Evolutionary conservation across 1,284 basidiomycete genomes (phyloP).

Genomic region (Trichosporon sp.): DNA sequence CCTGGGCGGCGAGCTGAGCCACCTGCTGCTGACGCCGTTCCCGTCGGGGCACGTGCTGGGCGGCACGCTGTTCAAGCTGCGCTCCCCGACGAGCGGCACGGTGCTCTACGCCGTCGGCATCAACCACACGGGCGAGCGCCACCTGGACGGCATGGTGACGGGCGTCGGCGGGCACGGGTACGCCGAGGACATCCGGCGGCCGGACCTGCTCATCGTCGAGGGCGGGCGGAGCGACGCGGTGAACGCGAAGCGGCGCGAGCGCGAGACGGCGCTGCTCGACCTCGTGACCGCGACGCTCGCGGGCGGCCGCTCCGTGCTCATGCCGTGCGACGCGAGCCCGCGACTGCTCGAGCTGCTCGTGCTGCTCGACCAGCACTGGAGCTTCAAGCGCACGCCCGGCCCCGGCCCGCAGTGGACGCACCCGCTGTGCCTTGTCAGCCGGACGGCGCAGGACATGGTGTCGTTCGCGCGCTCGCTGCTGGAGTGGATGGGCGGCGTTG

Average conservation of each 20-base stretch:
- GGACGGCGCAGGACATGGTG: constrained; percentile 88
- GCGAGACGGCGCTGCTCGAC: constrained; percentile 83
- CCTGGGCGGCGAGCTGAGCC: constrained; percentile 67
- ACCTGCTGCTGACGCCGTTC: constrained; percentile 89
- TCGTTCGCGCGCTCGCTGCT: constrained; percentile 94
- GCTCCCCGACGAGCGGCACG: constrained; percentile 92
- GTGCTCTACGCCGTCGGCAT: constrained; percentile 92
- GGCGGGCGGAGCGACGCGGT: constrained; percentile 75
- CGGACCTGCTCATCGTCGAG: constrained; percentile 90
- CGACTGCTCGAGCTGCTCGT: constrained; percentile 90
- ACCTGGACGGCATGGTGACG: constrained; percentile 84
- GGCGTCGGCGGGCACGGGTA: constrained; percentile 55
- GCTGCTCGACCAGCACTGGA: constrained; percentile 96
- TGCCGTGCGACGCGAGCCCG: constrained; percentile 91
- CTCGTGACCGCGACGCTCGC: constrained; percentile 74
- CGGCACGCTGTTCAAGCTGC: constrained; percentile 97
- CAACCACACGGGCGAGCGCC: constrained; percentile 95
- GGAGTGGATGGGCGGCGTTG: constrained; percentile 95
- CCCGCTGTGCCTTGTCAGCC: constrained; percentile 87
- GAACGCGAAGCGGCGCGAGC: constrained; percentile 83
- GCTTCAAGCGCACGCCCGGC: constrained; percentile 63
- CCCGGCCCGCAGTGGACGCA: constrained; percentile 42
- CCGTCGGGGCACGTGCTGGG: constrained; percentile 93
- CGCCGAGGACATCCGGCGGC: constrained; percentile 72
- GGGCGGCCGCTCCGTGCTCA: constrained; percentile 75